Base-by-base conservation (phyloP, 345 rosid species). In the Hibiscus syriacus region DNA sequence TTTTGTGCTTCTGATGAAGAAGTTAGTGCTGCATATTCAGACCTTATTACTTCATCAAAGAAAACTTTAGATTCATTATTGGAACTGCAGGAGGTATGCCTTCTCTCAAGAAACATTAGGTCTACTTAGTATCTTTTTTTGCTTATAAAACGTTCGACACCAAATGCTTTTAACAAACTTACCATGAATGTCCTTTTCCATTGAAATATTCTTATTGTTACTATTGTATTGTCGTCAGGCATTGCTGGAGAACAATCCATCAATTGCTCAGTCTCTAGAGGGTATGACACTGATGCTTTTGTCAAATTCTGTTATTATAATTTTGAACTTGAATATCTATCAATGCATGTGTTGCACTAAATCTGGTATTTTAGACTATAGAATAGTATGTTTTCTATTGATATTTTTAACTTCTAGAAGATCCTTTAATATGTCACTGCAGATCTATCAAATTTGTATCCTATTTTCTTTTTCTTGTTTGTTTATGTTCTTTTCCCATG, bases 231-330 rank as follows among this genome's bases (percentile, higher is more conserved):
- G 62, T 50, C n/a, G n/a, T n/a, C 74, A 93, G 97, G 98, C 92
- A 74, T 80, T 90, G 84, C 57, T 86, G 22, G 86, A 89, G 79
- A 89, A 87, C 69, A 93, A 93, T 78, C 90, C 90, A 38, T 78
- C 86, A 0, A 73, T 86, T 69, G 82, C 82, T 72, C 86, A 85
- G 57, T 77, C 86, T 70, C 64, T 64, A 52, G 77, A 81, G 80
- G 96, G 95, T 90, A 89, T 46, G 80, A 45, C 59, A n/a, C 65
- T 19, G 8, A 26, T n/a, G 26, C 58, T 16, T 41, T 25, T 57
- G 38, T 70, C 36, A 32, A 30, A 22, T 7, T 71, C 19, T 43
- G 8, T 72, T 5, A 39, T 55, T 29, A n/a, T 70, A 52, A 59
- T 14, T 46, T 16, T 38, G 13, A 12, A 39, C 26, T 20, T 23